Conservation (phyloP, 441 rosid species). For the Gossypium gossypioides region DNA sequence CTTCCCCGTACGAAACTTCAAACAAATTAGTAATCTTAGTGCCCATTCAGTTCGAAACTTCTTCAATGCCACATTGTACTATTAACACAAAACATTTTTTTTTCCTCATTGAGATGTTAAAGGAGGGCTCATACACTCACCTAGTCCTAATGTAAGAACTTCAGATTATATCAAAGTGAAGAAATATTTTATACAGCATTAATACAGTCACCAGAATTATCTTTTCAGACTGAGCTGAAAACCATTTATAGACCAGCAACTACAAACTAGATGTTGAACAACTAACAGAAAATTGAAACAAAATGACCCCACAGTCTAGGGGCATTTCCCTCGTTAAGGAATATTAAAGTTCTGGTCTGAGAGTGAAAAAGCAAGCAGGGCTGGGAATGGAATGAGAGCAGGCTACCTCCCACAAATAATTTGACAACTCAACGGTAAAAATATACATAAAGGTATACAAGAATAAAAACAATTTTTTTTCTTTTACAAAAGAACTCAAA, state of each 20-base stretch:
- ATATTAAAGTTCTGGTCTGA: background rate
- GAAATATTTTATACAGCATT: background rate
- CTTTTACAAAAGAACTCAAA: background rate
- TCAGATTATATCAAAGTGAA: background rate
- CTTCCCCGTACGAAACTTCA: background rate
- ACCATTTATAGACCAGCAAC: background rate
- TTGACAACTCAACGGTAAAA: background rate
- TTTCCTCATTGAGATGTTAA: background rate
- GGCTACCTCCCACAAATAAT: background rate
- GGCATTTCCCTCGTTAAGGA: background rate
- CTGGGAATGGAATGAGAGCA: background rate
- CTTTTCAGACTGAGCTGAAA: background rate
- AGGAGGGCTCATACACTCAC: background rate
- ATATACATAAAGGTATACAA: background rate
- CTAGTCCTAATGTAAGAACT: background rate
- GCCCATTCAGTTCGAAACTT: background rate
- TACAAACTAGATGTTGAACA: background rate
- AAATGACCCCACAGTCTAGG: background rate
- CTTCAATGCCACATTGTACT: conserved; percentile 5
- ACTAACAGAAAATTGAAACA: background rate
- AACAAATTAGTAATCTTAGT: background rate
- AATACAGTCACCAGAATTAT: background rate
- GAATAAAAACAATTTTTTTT: background rate
- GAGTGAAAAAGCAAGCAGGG: background rate
- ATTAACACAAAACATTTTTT: background rate